phyloP scores from a whole-genome alignment of 192 early-diverging fungal species.

The Coemansia asiatica region DNA sequence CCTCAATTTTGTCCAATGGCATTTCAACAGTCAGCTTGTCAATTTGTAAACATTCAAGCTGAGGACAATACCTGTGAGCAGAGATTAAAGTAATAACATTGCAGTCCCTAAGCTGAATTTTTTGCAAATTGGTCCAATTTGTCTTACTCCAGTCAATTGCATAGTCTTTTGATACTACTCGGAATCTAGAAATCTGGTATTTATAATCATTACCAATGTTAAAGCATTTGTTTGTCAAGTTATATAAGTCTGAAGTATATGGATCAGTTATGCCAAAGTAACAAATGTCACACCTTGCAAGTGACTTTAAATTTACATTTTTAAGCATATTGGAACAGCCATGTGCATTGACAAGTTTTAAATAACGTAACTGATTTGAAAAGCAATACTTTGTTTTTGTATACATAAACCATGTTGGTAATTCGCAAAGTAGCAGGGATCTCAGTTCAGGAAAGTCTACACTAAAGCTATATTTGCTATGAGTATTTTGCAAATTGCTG shows the following conservation, averaged over 20 bases:
- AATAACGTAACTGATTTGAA: neutral
- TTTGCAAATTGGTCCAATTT: neutral
- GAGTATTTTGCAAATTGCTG: neutral
- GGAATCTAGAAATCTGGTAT: neutral
- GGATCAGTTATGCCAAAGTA: too few species aligned
- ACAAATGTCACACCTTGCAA: too few species aligned
- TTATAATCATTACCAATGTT: neutral
- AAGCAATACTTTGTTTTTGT: conserved; percentile 1
- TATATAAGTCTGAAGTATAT: too few species aligned
- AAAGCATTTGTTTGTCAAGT: neutral
- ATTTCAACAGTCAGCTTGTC: neutral
- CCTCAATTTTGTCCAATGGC: too few species aligned
- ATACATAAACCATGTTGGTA: neutral
- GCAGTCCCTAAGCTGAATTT: neutral
- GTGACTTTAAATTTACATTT: neutral
- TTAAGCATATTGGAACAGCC: neutral
- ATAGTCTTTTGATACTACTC: neutral
- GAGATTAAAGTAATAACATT: neutral
- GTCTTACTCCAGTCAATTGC: neutral
- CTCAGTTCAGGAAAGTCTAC: neutral
- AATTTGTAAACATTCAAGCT: neutral
- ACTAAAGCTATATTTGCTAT: neutral
- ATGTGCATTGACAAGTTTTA: neutral
- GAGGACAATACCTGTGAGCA: neutral
- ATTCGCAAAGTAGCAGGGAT: neutral